Percentiles rank a stretch among this genome's conserved stretches.
These are phyloP conservation scores for Exsudoporus frostii DNA, from an alignment of 768 basidiomycete genomes.

Conservation along the genomic window DNA sequence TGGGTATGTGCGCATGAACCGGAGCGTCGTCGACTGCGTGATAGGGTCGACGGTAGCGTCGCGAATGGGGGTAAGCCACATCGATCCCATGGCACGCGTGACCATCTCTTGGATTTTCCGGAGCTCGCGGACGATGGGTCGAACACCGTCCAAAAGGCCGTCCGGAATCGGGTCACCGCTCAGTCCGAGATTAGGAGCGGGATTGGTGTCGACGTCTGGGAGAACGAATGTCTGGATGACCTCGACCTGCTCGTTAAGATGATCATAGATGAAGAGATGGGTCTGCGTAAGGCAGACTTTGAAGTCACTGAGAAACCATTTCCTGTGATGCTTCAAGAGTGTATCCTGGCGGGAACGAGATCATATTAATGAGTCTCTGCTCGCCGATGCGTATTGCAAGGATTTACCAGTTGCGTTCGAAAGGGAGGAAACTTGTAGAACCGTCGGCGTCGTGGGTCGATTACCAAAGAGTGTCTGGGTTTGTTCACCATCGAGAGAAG, in stretches of 20 bases:
- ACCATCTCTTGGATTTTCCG: constrained; percentile 21
- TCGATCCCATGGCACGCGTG: constrained; percentile 5
- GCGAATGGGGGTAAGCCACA: constrained; percentile 16
- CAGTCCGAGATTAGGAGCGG: background rate
- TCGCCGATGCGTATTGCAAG: background rate
- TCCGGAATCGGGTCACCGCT: background rate
- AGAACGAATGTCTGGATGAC: constrained; percentile 21
- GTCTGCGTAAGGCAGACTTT: constrained; percentile 14
- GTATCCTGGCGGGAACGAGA: constrained; percentile 4
- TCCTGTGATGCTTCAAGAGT: constrained; percentile 15
- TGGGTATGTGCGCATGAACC: constrained; percentile 17
- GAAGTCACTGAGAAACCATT: too few relatives aligned
- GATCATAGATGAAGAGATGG: constrained; percentile 12
- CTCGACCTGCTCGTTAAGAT: constrained; percentile 9
- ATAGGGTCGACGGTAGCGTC: constrained; percentile 5
- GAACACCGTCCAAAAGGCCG: background rate
- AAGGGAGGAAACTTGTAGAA: constrained; percentile 24
- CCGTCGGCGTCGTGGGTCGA: constrained; percentile 10
- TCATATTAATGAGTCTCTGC: background rate
- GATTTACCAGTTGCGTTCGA: constrained; percentile 11
- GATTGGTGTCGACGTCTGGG: constrained; percentile 6
- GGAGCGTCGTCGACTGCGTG: constrained; percentile 16
- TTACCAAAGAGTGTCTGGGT: constrained; percentile 14
- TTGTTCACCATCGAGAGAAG: constrained; percentile 8
- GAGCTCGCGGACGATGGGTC: constrained; percentile 6